A percentile compares a stretch with the other conserved stretches of the same genome.
Conservation (phyloP, 2,329 filamentous ascomycete species). For the Dactylonectria estremocensis region DNA sequence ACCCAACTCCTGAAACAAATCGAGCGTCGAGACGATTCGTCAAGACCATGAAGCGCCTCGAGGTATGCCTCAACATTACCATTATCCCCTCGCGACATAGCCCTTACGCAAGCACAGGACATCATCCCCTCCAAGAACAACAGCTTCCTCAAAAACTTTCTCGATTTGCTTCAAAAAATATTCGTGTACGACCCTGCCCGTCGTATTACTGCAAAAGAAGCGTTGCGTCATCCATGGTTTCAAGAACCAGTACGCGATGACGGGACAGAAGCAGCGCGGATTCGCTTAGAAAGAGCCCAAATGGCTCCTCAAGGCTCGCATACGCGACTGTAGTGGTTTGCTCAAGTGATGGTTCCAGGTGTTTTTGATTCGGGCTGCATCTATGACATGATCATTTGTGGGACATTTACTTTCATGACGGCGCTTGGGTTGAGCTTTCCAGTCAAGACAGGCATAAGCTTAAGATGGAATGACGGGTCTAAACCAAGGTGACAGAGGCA, state of each 20-base stretch:
- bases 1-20: constrained; percentile 74
- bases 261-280: constrained; percentile 77
- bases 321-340: neutral
- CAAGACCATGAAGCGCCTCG: constrained; percentile 77
- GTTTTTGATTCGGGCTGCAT: neutral
- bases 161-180: constrained; percentile 76
- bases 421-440: neutral
- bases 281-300: constrained; percentile 68
- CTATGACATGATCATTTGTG: neutral
- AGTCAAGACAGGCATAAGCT: neutral
- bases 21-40: constrained; percentile 77
- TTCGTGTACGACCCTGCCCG: constrained; percentile 78
- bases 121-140: constrained; percentile 72
- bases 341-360: neutral
- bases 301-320: constrained; percentile 21
- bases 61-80: constrained; percentile 61
- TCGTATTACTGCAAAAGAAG: constrained; percentile 77
- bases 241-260: constrained; percentile 74
- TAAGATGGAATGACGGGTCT: neutral
- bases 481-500: neutral
- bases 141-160: constrained; percentile 73
- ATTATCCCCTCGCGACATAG: neutral
- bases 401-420: neutral
- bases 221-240: constrained; percentile 78
- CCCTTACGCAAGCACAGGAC: constrained; percentile 62